These are phyloP conservation scores for Tulasnella sp. DNA, from an alignment of 768 basidiomycete species.

Conservation along the genomic window DNA sequence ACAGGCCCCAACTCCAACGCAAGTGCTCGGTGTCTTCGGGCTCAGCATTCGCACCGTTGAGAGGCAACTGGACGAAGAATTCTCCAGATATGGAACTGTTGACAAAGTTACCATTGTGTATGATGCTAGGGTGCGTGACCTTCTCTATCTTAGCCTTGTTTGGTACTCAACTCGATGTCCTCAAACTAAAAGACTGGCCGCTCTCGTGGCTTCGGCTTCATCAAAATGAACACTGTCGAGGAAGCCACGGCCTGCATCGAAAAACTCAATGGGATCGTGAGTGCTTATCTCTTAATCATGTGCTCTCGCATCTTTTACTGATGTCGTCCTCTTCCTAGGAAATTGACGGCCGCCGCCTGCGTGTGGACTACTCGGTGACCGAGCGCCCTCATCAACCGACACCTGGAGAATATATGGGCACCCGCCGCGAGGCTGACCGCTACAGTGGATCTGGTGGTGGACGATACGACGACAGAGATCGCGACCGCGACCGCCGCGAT, in stretches of 20 bases:
- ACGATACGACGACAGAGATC: constrained; percentile 31
- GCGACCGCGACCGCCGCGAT: constrained; percentile 30
- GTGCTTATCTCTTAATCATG: constrained; percentile 26
- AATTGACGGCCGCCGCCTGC: constrained; percentile 88
- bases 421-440: constrained; percentile 43
- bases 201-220: constrained; percentile 96
- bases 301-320: not conserved
- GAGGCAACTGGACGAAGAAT: constrained; percentile 90
- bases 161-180: not conserved
- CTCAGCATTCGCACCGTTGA: constrained; percentile 90
- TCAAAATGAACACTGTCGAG: constrained; percentile 81
- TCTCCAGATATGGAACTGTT: constrained; percentile 75
- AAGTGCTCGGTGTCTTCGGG: constrained; percentile 96
- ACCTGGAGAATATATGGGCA: constrained; percentile 96
- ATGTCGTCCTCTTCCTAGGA: constrained; percentile 47
- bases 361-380: constrained; percentile 95
- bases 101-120: constrained; percentile 96
- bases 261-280: constrained; percentile 82
- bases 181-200: constrained; percentile 56
- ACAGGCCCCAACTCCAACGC: constrained; percentile 83
- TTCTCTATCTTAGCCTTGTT: not conserved
- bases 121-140: constrained; percentile 74
- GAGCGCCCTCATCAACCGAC: constrained; percentile 90
- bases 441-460: constrained; percentile 22
- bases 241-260: constrained; percentile 82